Conservation (phyloP, 1,139 yeast species). For the Arxiozyma heterogenica region DNA sequence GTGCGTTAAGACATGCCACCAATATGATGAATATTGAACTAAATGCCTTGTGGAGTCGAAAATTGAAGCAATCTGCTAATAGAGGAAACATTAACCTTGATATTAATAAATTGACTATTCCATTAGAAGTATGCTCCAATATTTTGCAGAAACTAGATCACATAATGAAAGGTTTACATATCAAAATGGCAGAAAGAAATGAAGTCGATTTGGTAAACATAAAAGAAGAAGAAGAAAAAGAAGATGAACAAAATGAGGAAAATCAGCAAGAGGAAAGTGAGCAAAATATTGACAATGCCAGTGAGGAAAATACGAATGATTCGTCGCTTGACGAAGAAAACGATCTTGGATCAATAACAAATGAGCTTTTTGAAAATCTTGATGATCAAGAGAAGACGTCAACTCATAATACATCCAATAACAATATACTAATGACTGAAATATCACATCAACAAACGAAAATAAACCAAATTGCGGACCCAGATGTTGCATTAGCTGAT, state of each 20-base stretch:
- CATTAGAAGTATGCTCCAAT: slow-evolving; percentile 12
- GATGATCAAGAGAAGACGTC: background rate
- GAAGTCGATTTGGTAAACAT: slow-evolving; percentile 10
- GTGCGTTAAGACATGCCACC: slow-evolving; percentile 19
- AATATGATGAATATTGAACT: slow-evolving; percentile 23
- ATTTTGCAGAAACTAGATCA: slow-evolving; percentile 22
- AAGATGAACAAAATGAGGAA: slow-evolving; percentile 7
- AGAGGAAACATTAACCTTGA: slow-evolving; percentile 14
- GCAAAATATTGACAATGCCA: background rate
- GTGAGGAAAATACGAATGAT: background rate
- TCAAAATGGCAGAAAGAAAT: slow-evolving; percentile 20
- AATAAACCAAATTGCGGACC: background rate
- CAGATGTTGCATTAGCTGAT: background rate
- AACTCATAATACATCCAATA: background rate
- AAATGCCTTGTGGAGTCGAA: slow-evolving; percentile 24
- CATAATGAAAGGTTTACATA: slow-evolving; percentile 23
- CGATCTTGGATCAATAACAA: background rate
- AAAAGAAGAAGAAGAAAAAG: slow-evolving; percentile 8
- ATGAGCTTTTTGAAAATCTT: background rate
- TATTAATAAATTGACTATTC: slow-evolving; percentile 20
- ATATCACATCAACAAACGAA: background rate
- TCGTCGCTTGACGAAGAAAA: background rate
- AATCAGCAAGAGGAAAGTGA: slow-evolving; percentile 4
- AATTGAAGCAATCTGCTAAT: slow-evolving; percentile 15
- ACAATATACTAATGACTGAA: background rate